Conservation (phyloP, 2,329 filamentous ascomycete genomes). For the Alternaria solani region DNA sequence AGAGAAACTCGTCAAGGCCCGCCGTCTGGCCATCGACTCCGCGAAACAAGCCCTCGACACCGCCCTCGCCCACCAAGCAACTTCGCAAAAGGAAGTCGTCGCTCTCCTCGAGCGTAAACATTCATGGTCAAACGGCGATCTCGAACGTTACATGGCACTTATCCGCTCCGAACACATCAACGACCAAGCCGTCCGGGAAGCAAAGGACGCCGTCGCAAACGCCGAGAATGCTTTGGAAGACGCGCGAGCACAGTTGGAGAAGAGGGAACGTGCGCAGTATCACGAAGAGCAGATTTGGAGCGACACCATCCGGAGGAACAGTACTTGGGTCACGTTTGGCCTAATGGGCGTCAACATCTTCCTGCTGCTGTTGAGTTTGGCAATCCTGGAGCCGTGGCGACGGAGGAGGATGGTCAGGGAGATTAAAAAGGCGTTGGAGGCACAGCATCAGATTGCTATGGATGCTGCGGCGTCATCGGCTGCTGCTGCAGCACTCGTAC, state of each 20-base stretch:
- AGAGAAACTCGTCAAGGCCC: conserved; percentile 66
- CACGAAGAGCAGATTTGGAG: conserved; percentile 99
- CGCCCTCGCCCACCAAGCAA: conserved; percentile 83
- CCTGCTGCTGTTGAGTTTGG: conserved; percentile 83
- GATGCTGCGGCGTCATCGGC: conserved; percentile 19
- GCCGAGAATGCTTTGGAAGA: conserved; percentile 84
- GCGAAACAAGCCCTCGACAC: conserved; percentile 80
- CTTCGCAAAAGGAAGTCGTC: conserved; percentile 94
- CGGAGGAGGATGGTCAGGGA: conserved; percentile 80
- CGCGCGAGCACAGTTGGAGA: conserved; percentile 76
- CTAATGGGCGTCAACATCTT: conserved; percentile 97
- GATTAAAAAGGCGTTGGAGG: conserved; percentile 57
- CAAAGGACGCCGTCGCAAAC: conserved; percentile 74
- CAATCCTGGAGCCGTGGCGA: conserved; percentile 93
- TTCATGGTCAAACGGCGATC: conserved; percentile 83
- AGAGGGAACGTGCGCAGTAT: conserved; percentile 87
- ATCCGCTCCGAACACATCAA: conserved; percentile 94
- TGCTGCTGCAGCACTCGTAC: conserved; percentile 9
- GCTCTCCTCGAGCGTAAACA: conserved; percentile 93
- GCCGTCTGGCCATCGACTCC: conserved; percentile 70
- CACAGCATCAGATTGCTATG: conserved; percentile 35
- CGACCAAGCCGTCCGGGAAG: conserved; percentile 79
- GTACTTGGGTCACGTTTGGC: conserved; percentile 98
- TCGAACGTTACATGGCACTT: conserved; percentile 92
- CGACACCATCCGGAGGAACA: conserved; percentile 94